A percentile compares a stretch with the other conserved stretches of the same genome.
These are phyloP conservation scores for Trichosanthes cucumerina DNA, from an alignment of 306 rosid genomes.

Conservation along the genomic window DNA sequence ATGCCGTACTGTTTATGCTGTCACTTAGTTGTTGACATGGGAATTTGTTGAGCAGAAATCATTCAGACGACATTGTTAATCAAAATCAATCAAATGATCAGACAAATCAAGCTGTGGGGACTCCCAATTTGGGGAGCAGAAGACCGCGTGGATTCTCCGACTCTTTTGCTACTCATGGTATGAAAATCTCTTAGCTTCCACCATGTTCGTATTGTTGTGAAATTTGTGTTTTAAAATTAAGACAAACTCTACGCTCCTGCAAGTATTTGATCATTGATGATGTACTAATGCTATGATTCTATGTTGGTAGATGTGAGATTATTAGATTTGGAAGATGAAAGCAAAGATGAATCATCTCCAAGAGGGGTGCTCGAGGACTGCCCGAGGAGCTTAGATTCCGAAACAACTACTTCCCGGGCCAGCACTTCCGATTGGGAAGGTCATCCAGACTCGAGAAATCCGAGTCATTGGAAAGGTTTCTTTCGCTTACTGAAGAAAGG, in stretches of 20 bases:
- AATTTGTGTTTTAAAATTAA: not conserved
- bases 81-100: conserved; percentile 22
- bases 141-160: conserved; percentile 45
- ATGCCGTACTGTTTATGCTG: conserved; percentile 7
- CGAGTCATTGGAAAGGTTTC: conserved; percentile 51
- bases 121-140: conserved; percentile 19
- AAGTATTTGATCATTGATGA: not conserved
- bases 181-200: not conserved
- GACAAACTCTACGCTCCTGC: not conserved
- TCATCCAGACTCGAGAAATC: conserved; percentile 17
- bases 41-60: conserved; percentile 41
- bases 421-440: conserved; percentile 60
- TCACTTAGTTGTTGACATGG: conserved; percentile 24
- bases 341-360: conserved; percentile 21
- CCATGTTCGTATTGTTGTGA: not conserved
- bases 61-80: conserved; percentile 20
- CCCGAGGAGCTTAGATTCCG: conserved; percentile 34
- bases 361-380: conserved; percentile 18
- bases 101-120: conserved; percentile 22
- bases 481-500: conserved; percentile 54
- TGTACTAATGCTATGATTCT: conserved; percentile 1
- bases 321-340: conserved; percentile 33
- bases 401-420: conserved; percentile 39
- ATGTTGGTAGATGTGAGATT: conserved; percentile 31
- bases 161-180: conserved; percentile 50